Evolutionary conservation across 306 rosid genomes (phyloP), one percentile per base, ranked within the genome.

Genomic region (Potentilla sterilis): DNA sequence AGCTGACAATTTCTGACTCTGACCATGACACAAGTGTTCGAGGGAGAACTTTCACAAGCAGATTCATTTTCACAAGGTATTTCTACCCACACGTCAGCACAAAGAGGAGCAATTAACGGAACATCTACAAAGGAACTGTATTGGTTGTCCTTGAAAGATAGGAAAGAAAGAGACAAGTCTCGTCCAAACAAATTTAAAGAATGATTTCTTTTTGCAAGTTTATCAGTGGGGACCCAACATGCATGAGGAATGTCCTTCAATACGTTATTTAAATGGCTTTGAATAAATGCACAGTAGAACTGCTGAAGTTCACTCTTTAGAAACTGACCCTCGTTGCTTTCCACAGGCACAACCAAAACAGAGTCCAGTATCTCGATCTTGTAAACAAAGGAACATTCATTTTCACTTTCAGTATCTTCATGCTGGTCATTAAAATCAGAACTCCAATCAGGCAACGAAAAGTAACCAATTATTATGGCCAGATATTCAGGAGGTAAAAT

Each of bases 341-440:
- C 96, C 86, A 86, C 82, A 0, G 98, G 98, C 49, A 86, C 72
- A 81, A 90, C 76, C 83, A 92, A 85, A 80, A 79, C 52, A 22
- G 93, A 92, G 82, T 92, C 98, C 85, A 94, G 78, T 82, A 92
- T 83, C 86, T 94, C 98, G 76, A 92, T 84, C 81, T 90, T 94
- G 68, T 85, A 92, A 18, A 72, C 49, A 80, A 92, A n/a, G 61
- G 83, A 76, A 65, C 72, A 73, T 67, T 87, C 87, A 73, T 80
- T 76, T 76, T 80, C 86, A 42, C 72, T 75, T 80, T 69, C 85
- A 52, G 77, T 43, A 80, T 81, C 64, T 34, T 47, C 81, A 71
- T 79, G 76, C 49, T 70, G 85, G 64, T 81, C 84, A 72, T 76
- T 79, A 47, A 88, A 84, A 81, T 81, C 55, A 21, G 87, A 82